Percentiles rank a stretch among this genome's conserved stretches.
These are phyloP conservation scores for Rhododendron ferrugineum DNA, from an alignment of 148 eudicot genomes.

Conservation along the genomic window DNA sequence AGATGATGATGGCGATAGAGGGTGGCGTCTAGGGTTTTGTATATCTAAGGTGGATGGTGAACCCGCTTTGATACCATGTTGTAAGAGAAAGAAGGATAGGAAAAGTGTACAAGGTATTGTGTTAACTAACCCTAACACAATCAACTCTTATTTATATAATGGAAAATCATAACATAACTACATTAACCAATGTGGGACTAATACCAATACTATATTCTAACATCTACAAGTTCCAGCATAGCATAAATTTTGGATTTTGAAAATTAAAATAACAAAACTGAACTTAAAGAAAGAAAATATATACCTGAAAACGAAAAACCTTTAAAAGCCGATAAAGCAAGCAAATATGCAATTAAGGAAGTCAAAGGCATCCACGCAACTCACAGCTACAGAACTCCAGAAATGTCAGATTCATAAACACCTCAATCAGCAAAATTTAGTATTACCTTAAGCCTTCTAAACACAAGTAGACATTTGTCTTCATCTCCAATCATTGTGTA, in stretches of 20 bases:
- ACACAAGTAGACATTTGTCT: constrained; percentile 82
- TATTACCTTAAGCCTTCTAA: constrained; percentile 77
- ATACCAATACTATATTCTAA: no score
- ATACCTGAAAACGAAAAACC: neutral
- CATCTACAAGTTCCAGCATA: neutral
- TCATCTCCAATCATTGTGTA: constrained; percentile 84
- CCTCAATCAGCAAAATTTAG: neutral
- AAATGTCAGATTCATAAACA: neutral
- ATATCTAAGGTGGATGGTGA: no score
- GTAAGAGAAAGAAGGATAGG: no score
- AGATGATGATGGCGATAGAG: no score
- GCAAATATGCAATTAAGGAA: neutral
- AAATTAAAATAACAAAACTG: neutral
- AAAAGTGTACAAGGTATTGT: no score
- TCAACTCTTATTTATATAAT: no score
- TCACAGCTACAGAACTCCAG: neutral
- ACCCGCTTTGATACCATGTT: no score
- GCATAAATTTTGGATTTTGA: neutral
- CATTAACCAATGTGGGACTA: no score
- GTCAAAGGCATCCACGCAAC: neutral
- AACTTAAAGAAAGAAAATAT: neutral
- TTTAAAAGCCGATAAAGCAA: neutral
- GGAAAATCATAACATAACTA: no score
- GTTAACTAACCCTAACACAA: no score
- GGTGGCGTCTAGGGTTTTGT: no score